Percentiles rank a stretch among this genome's conserved stretches.
Conservation (phyloP, 495 filamentous ascomycete species). For the Cryomyces antarcticus region DNA sequence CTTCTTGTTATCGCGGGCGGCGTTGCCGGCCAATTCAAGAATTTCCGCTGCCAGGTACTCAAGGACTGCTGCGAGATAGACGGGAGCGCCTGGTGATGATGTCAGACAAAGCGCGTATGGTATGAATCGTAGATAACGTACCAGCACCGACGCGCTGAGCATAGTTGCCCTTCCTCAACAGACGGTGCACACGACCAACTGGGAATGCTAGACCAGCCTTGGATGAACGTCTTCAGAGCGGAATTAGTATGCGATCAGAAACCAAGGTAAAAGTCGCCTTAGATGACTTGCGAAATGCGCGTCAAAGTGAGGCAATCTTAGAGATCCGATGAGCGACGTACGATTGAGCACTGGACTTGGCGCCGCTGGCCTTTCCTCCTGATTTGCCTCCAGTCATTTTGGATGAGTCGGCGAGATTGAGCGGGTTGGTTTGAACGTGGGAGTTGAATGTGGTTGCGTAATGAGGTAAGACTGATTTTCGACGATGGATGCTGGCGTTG, state of each 20-base stretch:
- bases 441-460: conserved; percentile 8
- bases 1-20: conserved; percentile 99
- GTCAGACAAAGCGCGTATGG: conserved; percentile 1
- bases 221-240: conserved; percentile 62
- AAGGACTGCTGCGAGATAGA: conserved; percentile 94
- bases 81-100: conserved; percentile 55
- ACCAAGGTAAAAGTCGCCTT: conserved; percentile 5
- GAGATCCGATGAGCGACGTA: conserved; percentile 27
- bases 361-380: conserved; percentile 91
- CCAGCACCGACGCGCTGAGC: conserved; percentile 98
- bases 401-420: conserved; percentile 24
- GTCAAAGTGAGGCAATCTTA: conserved; percentile 3
- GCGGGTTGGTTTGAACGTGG: conserved; percentile 14
- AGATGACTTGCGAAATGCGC: not conserved
- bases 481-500: conserved; percentile 8
- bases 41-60: conserved; percentile 98
- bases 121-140: conserved; percentile 19
- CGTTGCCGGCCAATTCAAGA: conserved; percentile 95
- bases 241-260: conserved; percentile 17
- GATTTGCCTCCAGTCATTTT: conserved; percentile 99
- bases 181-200: conserved; percentile 98
- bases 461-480: conserved; percentile 2
- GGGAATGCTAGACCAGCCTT: conserved; percentile 99
- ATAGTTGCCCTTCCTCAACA: conserved; percentile 98
- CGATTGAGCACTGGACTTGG: conserved; percentile 87